Evolutionary conservation across 805 yeast species (phyloP), one percentile per base, ranked within the genome.

Genomic region (Starmerella geochares): DNA sequence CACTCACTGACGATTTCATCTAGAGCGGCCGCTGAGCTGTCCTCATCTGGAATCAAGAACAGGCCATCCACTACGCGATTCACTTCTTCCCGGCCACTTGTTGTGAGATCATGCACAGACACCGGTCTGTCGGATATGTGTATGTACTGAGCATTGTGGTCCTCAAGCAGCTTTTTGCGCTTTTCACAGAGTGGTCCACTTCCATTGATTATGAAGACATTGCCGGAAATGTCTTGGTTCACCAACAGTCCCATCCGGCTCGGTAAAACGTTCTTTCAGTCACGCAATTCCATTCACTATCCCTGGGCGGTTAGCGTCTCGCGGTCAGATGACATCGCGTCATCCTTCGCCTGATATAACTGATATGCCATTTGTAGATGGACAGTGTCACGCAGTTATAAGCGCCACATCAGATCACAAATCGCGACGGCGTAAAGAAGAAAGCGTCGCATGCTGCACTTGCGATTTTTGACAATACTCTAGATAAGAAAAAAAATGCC

Each of bases 31-130:
- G 11, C 54, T 44, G 47, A 2, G 10, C 13, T n/a, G 21, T 33
- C 33, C 16, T 2, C 16, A 10, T 19, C 16, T 3, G 44, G 44
- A 20, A 40, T n/a, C 2, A 86, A 81, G 65, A 83, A 87, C 1
- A 85, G 88, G 50, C 78, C 70, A 63, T 88, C 96, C 4, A 86
- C 86, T 2, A 85, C 70, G 25, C 66, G 61, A 42, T 76, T 80
- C 3, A 82, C 86, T 23, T 75, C 75, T 0, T 62, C 58, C 46
- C 94, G 71, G 3, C 95, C 95, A 31, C 75, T 60, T 0, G 71
- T 65, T 1, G 70, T 66, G 33, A 86, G 66, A 58, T 79, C 82
- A 2, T 57, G 54, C 0, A 67, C 13, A 3, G 50, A 35, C 3
- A 52, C 50, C 2, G 46, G 31, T 4, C 55, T 24, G 17, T 47